These are phyloP conservation scores for Phellopilus nigrolimitatus DNA, from an alignment of 1,284 basidiomycete species.

Conservation along the genomic window DNA sequence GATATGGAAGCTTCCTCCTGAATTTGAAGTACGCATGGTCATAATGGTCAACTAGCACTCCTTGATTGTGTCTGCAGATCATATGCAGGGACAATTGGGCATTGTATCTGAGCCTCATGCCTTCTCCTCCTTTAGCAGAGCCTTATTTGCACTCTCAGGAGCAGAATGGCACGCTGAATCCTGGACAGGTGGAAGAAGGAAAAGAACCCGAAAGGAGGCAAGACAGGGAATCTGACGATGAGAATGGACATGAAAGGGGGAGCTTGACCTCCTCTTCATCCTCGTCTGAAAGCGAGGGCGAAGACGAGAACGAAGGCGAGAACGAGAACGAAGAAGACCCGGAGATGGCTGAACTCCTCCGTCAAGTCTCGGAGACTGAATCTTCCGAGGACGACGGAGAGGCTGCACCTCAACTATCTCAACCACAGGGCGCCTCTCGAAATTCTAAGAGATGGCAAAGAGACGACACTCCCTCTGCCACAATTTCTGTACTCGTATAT, in stretches of 20 bases:
- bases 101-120: conserved; percentile 63
- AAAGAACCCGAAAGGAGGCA: conserved; percentile 20
- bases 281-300: conserved; percentile 17
- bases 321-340: too few species aligned
- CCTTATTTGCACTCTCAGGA: conserved; percentile 46
- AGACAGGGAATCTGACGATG: conserved; percentile 23
- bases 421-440: conserved; percentile 19
- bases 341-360: conserved; percentile 49
- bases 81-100: conserved; percentile 82
- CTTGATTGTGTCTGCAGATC: conserved; percentile 38
- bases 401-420: conserved; percentile 24
- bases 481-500: conserved; percentile 61
- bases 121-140: conserved; percentile 55
- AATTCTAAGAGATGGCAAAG: conserved; percentile 24
- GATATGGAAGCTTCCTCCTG: conserved; percentile 69
- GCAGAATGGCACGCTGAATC: too few species aligned
- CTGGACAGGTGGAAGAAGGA: conserved; percentile 22
- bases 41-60: neutral
- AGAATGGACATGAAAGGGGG: conserved; percentile 23
- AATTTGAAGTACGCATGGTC: conserved; percentile 64
- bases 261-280: conserved; percentile 8
- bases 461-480: conserved; percentile 54
- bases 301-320: too few species aligned
- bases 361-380: conserved; percentile 45
- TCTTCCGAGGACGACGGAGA: conserved; percentile 42